These are phyloP conservation scores for Liriodendron chinense DNA, from an alignment of 164 flowering plant species.

Conservation along the genomic window DNA sequence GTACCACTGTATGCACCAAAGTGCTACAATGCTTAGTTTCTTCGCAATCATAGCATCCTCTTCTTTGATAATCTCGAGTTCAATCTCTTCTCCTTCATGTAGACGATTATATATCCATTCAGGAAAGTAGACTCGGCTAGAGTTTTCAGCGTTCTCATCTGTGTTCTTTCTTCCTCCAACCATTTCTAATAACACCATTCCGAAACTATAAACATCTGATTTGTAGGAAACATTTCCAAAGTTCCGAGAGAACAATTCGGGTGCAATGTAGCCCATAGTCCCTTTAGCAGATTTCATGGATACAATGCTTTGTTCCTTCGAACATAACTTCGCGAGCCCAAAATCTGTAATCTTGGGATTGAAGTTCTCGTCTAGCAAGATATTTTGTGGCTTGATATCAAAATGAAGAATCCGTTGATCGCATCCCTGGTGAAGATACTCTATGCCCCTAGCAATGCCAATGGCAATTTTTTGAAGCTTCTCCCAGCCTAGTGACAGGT, in stretches of 20 bases:
- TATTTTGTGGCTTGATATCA: constrained; percentile 9
- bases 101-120: constrained; percentile 9
- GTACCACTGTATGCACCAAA: constrained; percentile 9
- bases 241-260: constrained; percentile 3
- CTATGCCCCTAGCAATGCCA: constrained; percentile 1
- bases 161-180: constrained; percentile 10
- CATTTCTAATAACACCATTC: constrained; percentile 3
- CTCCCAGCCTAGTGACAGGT: neutral
- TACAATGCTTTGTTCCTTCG: constrained; percentile 6
- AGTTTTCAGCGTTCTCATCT: neutral
- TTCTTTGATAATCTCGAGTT: neutral
- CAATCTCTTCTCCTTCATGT: neutral
- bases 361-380: constrained; percentile 6
- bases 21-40: neutral
- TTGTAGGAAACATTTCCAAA: constrained; percentile 9
- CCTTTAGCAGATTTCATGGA: constrained; percentile 5
- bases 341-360: constrained; percentile 14
- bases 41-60: neutral
- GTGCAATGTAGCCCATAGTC: constrained; percentile 11
- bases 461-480: constrained; percentile 6
- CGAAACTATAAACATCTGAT: constrained; percentile 9
- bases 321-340: constrained; percentile 8
- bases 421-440: constrained; percentile 11
- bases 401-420: constrained; percentile 8
- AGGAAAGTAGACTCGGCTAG: constrained; percentile 2